phyloP scores from a whole-genome alignment of 2,329 filamentous ascomycete species.

The Paracorniculantispora psalliotae region DNA sequence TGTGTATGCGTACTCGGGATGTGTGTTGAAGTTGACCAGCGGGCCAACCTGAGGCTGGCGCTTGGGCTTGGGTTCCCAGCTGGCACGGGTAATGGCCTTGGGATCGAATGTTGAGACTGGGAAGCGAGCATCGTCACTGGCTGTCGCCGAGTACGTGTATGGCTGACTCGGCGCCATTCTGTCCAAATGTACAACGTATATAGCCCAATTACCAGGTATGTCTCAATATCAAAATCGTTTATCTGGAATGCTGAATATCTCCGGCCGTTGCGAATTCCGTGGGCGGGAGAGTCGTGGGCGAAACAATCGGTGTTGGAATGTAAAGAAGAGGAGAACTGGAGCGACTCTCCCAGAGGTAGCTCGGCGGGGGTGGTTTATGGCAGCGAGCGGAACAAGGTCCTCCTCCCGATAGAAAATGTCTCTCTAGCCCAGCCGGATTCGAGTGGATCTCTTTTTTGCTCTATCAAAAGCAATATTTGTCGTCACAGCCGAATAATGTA shows the following conservation, averaged over 20 bases:
- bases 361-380: not conserved
- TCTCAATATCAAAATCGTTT: not conserved
- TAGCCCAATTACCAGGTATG: not conserved
- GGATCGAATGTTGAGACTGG: slow-evolving; percentile 68
- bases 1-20: slow-evolving; percentile 67
- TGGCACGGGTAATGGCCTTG: slow-evolving; percentile 77
- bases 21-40: slow-evolving; percentile 74
- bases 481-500: not conserved
- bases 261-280: not conserved
- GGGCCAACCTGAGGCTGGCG: slow-evolving; percentile 68
- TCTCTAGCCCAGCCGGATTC: not conserved
- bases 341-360: not conserved
- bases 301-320: slow-evolving; percentile 1
- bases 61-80: slow-evolving; percentile 58
- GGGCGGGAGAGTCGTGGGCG: not conserved
- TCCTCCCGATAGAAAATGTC: not conserved
- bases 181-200: not conserved
- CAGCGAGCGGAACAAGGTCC: not conserved
- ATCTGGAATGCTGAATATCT: not conserved
- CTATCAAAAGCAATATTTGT: not conserved
- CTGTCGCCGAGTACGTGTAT: slow-evolving; percentile 64
- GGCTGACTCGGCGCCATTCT: slow-evolving; percentile 37
- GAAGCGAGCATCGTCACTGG: slow-evolving; percentile 45
- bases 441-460: not conserved
- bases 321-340: not conserved